phyloP scores from a whole-genome alignment of 345 rosid genomes.

The Eucalyptus melliodora region DNA sequence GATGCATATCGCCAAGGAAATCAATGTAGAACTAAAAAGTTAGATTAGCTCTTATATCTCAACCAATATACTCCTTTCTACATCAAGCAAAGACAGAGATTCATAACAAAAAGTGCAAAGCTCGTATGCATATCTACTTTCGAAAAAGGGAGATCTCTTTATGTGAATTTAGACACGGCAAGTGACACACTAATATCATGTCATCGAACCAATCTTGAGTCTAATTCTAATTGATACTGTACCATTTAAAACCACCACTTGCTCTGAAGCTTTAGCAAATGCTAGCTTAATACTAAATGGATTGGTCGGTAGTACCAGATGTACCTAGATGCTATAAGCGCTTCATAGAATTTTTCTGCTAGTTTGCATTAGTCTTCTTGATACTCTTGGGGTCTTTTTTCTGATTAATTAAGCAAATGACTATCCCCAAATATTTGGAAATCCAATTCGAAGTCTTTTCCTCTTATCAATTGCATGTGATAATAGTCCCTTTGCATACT shows the following conservation, averaged over 20 bases:
- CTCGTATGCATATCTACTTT: not conserved
- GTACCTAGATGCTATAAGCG: not conserved
- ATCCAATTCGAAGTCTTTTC: not conserved
- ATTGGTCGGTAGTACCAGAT: not conserved
- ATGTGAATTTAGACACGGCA: not conserved
- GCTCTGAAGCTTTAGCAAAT: not conserved
- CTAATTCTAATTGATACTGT: not conserved
- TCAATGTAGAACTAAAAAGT: not conserved
- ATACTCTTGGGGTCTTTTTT: not conserved
- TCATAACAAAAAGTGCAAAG: not conserved
- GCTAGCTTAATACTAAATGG: not conserved
- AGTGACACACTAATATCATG: not conserved
- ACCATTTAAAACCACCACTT: not conserved
- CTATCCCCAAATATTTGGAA: not conserved
- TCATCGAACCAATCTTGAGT: not conserved
- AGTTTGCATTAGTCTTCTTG: not conserved
- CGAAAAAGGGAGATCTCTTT: not conserved
- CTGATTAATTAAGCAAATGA: not conserved
- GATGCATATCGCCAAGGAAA: not conserved
- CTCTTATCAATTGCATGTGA: not conserved
- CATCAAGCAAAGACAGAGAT: not conserved
- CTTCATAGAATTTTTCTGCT: not conserved
- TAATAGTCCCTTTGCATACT: not conserved
- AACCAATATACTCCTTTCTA: not conserved
- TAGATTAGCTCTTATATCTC: not conserved